Conservation (phyloP, 1,284 basidiomycete genomes). For the Rhodotorula sp. region DNA sequence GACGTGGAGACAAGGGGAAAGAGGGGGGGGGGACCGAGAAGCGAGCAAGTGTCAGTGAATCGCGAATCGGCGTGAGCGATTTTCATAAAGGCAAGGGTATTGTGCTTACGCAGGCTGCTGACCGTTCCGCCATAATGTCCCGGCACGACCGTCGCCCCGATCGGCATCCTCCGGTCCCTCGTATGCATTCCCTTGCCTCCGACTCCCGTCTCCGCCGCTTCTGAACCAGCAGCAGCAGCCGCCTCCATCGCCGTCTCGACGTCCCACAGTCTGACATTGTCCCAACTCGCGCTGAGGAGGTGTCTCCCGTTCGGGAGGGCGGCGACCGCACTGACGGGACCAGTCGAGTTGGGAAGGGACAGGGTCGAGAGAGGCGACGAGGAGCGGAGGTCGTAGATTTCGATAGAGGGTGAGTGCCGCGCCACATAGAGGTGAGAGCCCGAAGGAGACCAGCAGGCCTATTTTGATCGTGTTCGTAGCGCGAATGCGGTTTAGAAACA, state of each 20-base stretch:
- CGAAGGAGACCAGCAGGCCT: conserved; percentile 93
- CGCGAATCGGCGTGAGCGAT: not conserved
- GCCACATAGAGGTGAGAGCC: conserved; percentile 88
- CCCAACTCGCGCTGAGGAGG: conserved; percentile 71
- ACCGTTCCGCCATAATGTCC: conserved; percentile 93
- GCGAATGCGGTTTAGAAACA: not conserved
- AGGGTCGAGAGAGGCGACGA: conserved; percentile 59
- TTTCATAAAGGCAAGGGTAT: not conserved
- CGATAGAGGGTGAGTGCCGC: conserved; percentile 82
- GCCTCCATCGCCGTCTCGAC: conserved; percentile 26
- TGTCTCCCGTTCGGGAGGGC: conserved; percentile 87
- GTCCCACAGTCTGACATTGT: conserved; percentile 94
- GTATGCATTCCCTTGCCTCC: conserved; percentile 21
- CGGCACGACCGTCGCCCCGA: conserved; percentile 88
- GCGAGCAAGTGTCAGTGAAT: too few species aligned
- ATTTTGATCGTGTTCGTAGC: conserved; percentile 12
- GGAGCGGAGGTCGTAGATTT: conserved; percentile 88
- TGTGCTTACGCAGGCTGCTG: conserved; percentile 59
- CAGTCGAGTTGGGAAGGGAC: conserved; percentile 76
- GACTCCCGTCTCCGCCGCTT: conserved; percentile 57
- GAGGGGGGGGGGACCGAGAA: not conserved
- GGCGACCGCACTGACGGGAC: conserved; percentile 84
- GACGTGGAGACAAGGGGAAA: not conserved
- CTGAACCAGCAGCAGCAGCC: conserved; percentile 41
- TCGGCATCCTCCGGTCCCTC: conserved; percentile 53